Evolutionary conservation across 441 rosid genomes (phyloP), one percentile per base, ranked within the genome.

Genomic region (Macaranga tanarius): DNA sequence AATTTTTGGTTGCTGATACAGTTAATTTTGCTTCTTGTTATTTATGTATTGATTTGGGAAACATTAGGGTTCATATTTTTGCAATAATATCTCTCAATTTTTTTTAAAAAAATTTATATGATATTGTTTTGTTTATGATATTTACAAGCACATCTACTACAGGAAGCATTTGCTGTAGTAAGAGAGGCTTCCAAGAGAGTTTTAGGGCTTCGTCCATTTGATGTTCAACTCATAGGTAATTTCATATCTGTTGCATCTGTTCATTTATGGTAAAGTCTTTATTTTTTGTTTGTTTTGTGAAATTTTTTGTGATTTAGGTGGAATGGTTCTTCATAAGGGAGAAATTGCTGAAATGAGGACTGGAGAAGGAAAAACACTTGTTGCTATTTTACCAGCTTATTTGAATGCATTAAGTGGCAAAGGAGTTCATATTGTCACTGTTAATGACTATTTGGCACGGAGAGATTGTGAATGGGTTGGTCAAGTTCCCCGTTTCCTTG

Each of bases 401-500:
- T 80, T 94, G 84, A 94, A 94, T 81, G 97, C 99, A 65, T 84
- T 94, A 52, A 87, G 85, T 79, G 97, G 94, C 67, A 92, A 89
- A 83, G 97, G 99, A 74, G 99, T 94, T 81, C 95, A 92, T 82
- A 88, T 92, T 74, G 97, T 94, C 31, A 92, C 99, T 1, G 97
- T 92, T 48, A 92, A 92, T 80, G 99, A 94, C 86, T 94, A 94
- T 87, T 65, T 94, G 45, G 99, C 99, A 44, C 86, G 99, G 71
- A 80, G 97, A 73, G 99, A 94, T 85, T 94, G 97, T 75, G 99
- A 94, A 79, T 92, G 99, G 99, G 97, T 94, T 83, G 99, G 99
- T 56, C 99, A 94, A 85, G 97, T 94, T 84, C 97, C 97, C 48
- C 88, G 99, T 22, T 95, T 94, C 79, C 97, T 94, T 63, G 99